Base-by-base conservation (phyloP, 495 filamentous ascomycete species). In the Penicillium antarcticum region DNA sequence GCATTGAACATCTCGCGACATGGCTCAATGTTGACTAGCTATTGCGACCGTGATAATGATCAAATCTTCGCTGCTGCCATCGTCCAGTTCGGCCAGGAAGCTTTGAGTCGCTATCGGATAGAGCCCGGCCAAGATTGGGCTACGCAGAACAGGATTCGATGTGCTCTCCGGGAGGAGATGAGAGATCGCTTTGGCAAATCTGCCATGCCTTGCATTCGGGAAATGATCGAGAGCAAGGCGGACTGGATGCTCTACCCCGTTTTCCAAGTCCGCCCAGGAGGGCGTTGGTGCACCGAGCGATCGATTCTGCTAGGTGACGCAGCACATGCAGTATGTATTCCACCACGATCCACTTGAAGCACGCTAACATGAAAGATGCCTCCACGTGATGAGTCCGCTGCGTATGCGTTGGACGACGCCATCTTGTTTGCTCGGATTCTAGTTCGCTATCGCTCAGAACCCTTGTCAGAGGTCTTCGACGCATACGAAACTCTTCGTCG, bases 181-280 rank as follows among this genome's bases (percentile, higher is more conserved):
- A 55, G 61, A 26, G 53, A 66, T 17, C 69, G 79, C 9, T 84
- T 79, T 52, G 54, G 58, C 4, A 68, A 70, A 19, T 71, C 71
- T 0, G 66, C 61, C 3, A 54, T 81, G 7, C 68, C 68, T 0
- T 77, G 75, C n/a, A 70, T 86, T 34, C 52, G 61, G 4, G 75
- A 81, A 17, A 60, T 83, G 43, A 65, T 82, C 26, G 60, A 68
- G 13, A 71, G 68, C 18, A 66, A 56, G 31, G 71, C 48, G 2
- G 81, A 84, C 39, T 80, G 79, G 71, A 75, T 77, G 59, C 68
- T 85, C 16, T 86, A 80, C 58, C 83, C 83, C 0, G 81, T 86
- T 4, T 84, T 78, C 56, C 77, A 77, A 44, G 72, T 85, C 0
- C 68, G 52, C 1, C 75, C 78, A 2, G 67, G 68, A 5, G 78